phyloP scores from a whole-genome alignment of 2,329 filamentous ascomycete genomes.

The Aspergillus costaricaensis region DNA sequence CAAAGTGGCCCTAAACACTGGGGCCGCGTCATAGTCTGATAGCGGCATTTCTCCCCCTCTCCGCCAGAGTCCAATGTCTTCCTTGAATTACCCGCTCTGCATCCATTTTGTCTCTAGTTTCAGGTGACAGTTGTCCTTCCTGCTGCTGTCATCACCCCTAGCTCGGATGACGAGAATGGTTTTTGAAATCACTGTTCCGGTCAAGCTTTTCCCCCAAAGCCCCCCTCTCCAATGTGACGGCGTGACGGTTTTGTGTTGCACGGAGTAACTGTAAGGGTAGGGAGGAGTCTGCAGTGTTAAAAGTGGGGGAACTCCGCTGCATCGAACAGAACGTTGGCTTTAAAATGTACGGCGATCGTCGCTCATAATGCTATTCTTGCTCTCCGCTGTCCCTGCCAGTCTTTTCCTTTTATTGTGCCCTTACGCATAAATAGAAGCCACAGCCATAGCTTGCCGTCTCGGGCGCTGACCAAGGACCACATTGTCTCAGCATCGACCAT shows the following conservation, averaged over 20 bases:
- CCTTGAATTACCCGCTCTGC: background rate
- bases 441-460: no score
- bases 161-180: background rate
- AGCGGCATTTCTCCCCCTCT: background rate
- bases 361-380: no score
- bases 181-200: background rate
- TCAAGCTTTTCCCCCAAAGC: background rate
- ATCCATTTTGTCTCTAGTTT: background rate
- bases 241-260: background rate
- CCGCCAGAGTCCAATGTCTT: background rate
- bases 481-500: background rate
- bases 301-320: background rate
- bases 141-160: background rate
- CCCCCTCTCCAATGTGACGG: background rate
- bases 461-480: background rate
- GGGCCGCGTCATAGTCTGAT: constrained; percentile 9
- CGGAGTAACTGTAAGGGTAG: background rate
- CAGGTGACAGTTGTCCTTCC: constrained; percentile 5
- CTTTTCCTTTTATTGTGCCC: background rate
- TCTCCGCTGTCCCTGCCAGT: background rate
- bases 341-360: background rate
- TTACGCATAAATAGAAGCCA: no score
- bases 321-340: background rate
- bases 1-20: constrained; percentile 1
- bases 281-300: background rate